Evolutionary conservation across 2,329 filamentous ascomycete species (phyloP), one percentile per base, ranked within the genome.

Genomic region (Alternaria conjuncta): DNA sequence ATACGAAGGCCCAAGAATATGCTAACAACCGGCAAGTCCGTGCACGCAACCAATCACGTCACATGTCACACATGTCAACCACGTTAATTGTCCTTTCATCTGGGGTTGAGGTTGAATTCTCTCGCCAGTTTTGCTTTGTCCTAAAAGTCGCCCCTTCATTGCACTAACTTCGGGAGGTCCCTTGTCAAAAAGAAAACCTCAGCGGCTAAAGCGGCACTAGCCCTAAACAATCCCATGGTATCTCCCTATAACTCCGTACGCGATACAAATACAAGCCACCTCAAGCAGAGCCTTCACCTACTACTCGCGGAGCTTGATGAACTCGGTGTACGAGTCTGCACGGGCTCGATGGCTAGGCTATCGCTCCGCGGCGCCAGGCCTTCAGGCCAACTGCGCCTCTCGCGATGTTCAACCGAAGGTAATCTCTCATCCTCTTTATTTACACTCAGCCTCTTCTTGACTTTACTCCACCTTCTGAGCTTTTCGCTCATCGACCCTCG

Each of bases 341-440:
- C 65, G 20, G 64, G 63, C 57, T 69, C 66, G 55, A 67, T 68
- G 8, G 61, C 55, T 67, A 67, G 32, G 26, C 64, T 71, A 25
- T 63, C 54, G 30, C 26, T 62, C 46, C 58, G 57, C 13, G 69
- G 67, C 10, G 71, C 70, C 9, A 71, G 60, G 10, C 66, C 73
- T 36, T 78, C 75, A 5, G 76, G 70, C 73, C 73, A 78, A 63
- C 73, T 77, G 5, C 71, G 45, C 28, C 73, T 63, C 55, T 78
- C 77, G 47, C 76, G 64, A 51, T 79, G 76, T 60, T 78, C 77
- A 3, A 75, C 58, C 6, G 63, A 66, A 8, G 77, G 76, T 49
- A 77, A 55, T 2, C 69, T 61, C 9, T 72, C 68, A 12, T 64
- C 65, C 10, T 71, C 64, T 43, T 70, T 71, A 3, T 66, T 65